phyloP scores from a whole-genome alignment of 441 rosid genomes.

The Biscutella laevigata region DNA sequence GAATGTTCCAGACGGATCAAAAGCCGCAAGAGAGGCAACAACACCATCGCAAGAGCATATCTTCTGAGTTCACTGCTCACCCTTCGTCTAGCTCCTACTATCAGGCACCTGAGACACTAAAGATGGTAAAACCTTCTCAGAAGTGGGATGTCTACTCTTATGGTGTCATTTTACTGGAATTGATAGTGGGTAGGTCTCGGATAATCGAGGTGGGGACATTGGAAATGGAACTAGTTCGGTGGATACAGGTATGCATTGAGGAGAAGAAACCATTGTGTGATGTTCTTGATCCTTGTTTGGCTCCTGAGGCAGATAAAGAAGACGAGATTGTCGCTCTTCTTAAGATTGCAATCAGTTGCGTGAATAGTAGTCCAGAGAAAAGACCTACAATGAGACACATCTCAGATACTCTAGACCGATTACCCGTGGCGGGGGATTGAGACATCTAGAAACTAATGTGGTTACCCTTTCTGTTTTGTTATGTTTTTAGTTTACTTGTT shows the following conservation, averaged over 20 bases:
- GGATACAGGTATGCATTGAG: conserved; percentile 84
- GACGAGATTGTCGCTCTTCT: conserved; percentile 75
- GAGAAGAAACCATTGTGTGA: conserved; percentile 75
- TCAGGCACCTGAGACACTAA: conserved; percentile 85
- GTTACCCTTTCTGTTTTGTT: conserved; percentile 9
- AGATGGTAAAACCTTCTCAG: conserved; percentile 81
- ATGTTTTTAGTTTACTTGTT: not conserved
- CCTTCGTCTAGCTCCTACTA: conserved; percentile 54
- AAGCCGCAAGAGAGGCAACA: conserved; percentile 54
- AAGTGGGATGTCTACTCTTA: conserved; percentile 95
- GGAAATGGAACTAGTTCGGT: conserved; percentile 66
- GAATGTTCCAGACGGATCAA: conserved; percentile 38
- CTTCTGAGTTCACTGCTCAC: conserved; percentile 50
- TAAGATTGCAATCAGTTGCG: conserved; percentile 78
- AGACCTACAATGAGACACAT: conserved; percentile 83
- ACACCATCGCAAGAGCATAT: conserved; percentile 40
- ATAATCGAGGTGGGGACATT: conserved; percentile 46
- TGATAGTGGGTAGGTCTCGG: conserved; percentile 64
- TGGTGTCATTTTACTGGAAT: conserved; percentile 79
- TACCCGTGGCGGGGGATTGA: conserved; percentile 33
- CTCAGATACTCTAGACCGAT: conserved; percentile 50
- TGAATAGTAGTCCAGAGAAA: conserved; percentile 60
- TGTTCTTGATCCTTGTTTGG: conserved; percentile 71
- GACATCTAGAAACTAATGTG: conserved; percentile 16
- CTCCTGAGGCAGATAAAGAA: conserved; percentile 61